Evolutionary conservation across 192 early-diverging fungal species (phyloP), one percentile per base, ranked within the genome.

Genomic region (Backusella macrospora): DNA sequence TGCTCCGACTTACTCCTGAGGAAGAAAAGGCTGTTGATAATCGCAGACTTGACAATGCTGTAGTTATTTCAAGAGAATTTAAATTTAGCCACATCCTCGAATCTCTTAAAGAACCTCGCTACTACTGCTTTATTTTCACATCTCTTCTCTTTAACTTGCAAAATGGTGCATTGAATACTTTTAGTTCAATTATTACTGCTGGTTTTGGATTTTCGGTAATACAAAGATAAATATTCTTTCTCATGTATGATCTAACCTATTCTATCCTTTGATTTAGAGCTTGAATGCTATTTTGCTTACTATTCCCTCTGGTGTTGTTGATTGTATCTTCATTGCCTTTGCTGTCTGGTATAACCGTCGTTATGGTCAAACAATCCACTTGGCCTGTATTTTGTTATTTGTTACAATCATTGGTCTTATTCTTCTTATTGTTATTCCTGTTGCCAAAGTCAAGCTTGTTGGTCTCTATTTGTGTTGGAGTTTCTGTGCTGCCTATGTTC

Each of bases 131-230:
- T 34, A 40, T 74, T 37, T 62, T 72, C 15, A 40, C 69, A 13
- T 64, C 73, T 23, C 13, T 75, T 34, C 70, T 79, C 26, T 49
- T 52, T 59, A 70, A 74, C 40, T 48, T 79, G 29, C 69, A 71
- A 55, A 79, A 74, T 21, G 78, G 78, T 42, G 73, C 64, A 9
- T 45, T 79, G 16, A 63, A 12, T n/a, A 72, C 70, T 9, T 79
- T 75, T 62, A 44, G 43, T 26, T 40, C 69, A 2, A 46, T 72
- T 7, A 79, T 79, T 43, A 75, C 68, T 13, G 44, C 46, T 43
- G 73, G 69, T 6, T 44, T 79, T 38, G 78, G 78, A 6, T 78
- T 78, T 44, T 65, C 72, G 21, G 77, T 78, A 74, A 66, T 68
- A 15, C 15, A 34, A 52, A 52, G 5, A 52, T n/a, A 1, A 8